Evolutionary conservation across 1,284 basidiomycete species (phyloP).

Genomic region (Heterobasidion irregulare): DNA sequence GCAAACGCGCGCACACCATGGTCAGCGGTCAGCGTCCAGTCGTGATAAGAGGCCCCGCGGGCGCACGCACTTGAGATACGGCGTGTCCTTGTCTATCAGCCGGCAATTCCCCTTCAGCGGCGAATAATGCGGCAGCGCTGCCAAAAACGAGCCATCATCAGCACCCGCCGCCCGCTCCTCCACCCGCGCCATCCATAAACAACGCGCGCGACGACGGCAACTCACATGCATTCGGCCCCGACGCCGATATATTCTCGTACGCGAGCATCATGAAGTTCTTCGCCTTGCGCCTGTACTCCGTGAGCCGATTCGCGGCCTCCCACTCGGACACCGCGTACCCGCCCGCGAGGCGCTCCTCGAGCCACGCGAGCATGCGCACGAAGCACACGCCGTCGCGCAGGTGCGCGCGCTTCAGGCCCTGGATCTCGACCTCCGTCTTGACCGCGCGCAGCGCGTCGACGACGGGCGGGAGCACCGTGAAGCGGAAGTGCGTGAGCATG

Average conservation of each 20-base stretch:
- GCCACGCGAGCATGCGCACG: conserved; percentile 73
- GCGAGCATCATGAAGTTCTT: conserved; percentile 84
- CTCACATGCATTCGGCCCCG: conserved; percentile 75
- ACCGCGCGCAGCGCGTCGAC: conserved; percentile 80
- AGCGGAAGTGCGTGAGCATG: conserved; percentile 72
- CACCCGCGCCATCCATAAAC: not conserved
- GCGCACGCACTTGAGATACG: conserved; percentile 66
- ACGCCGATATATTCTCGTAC: conserved; percentile 91
- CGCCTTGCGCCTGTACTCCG: conserved; percentile 68
- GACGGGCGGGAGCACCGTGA: conserved; percentile 55
- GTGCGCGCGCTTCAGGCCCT: conserved; percentile 66
- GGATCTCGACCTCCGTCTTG: conserved; percentile 63
- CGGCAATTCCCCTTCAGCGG: conserved; percentile 65
- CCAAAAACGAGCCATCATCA: conserved; percentile 8
- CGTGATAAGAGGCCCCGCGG: not conserved
- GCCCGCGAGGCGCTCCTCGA: conserved; percentile 73
- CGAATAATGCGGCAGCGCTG: conserved; percentile 87
- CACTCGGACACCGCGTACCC: conserved; percentile 86
- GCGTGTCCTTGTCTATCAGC: conserved; percentile 69
- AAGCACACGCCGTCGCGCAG: conserved; percentile 89
- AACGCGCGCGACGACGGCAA: not conserved
- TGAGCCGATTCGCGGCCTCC: conserved; percentile 81
- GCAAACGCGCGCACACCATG: too few species aligned
- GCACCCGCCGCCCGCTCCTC: not conserved
- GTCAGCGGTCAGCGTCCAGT: too few species aligned